Evolutionary conservation across 1,284 basidiomycete species (phyloP).

Genomic region (Leccinum huronense): DNA sequence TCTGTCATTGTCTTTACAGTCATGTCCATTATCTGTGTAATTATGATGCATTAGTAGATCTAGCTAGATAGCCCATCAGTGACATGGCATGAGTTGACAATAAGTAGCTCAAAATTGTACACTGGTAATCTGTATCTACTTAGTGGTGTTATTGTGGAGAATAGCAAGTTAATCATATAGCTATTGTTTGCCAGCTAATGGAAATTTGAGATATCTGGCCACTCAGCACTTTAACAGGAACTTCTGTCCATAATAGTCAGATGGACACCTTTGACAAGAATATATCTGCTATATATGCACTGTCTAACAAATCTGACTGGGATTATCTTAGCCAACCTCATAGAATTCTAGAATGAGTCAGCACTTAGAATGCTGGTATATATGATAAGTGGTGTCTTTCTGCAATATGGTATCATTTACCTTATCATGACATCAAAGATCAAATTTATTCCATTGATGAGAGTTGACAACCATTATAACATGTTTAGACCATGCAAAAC

Average conservation of each 20-base stretch:
- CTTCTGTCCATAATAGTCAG: no score
- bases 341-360: no score
- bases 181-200: background rate
- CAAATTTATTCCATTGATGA: background rate
- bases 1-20: background rate
- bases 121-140: background rate
- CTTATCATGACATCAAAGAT: background rate
- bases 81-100: background rate
- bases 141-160: no score
- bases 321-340: no score
- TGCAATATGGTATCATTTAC: background rate
- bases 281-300: no score
- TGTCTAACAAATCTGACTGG: no score
- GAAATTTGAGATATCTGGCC: background rate
- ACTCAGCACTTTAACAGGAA: background rate
- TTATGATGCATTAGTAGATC: background rate
- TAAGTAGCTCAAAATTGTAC: background rate
- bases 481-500: background rate
- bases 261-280: no score
- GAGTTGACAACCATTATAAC: background rate
- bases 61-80: slow-evolving; percentile 1
- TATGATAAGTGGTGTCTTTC: no score
- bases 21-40: background rate
- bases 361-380: no score
- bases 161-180: background rate